Base-by-base conservation (phyloP, 192 early-diverging fungal species). In the Mortierella hygrophila region DNA sequence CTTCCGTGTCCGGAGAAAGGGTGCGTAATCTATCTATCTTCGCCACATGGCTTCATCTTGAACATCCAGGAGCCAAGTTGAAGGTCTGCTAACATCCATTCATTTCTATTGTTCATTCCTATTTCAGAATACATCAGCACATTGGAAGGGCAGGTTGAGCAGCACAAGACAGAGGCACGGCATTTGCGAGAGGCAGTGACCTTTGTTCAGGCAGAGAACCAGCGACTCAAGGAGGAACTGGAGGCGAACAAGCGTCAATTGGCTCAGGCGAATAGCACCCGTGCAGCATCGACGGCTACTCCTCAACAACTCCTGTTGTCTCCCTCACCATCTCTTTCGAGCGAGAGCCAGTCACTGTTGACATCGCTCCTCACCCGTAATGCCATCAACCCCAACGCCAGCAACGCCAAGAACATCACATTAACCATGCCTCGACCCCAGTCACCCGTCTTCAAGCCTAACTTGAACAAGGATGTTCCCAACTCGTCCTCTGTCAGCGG, bases 1-100 rank as follows among this genome's bases (percentile, higher is more conserved):
- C 89, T 97, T 97, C 78, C 89, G 96, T 40, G 91, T 93, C 75
- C 89, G 96, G 47, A 91, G 95, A 90, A 97, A 97, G 88, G 96
- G 90, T 93, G 76, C 72, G 74, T 47, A 2, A 23, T 55, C 29
- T 20, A 10, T 38, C 73, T 29, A 15, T 49, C 46, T 23, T 72
- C 8, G 42, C 42, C 32, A 20, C 35, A 29, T 44, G 11, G 10
- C 13, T 15, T 46, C 13, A 46, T 3, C 13, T 20, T 37, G 1
- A 38, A 42, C 11, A 71, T 41, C 13, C 5, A 52, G 8, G n/a
- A 35, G 18, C 11, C 3, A 21, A 20, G 20, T 37, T 13, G 44
- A 11, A 46, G 57, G 29, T 38, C 54, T 1, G 8, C 6, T 47
- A 57, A 38, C 32, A 38, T 38, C 29, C 16, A 2, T n/a, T 16